Evolutionary conservation across 352 stramenopile genomes (phyloP).

Genomic region (Blastocystis sp.): DNA sequence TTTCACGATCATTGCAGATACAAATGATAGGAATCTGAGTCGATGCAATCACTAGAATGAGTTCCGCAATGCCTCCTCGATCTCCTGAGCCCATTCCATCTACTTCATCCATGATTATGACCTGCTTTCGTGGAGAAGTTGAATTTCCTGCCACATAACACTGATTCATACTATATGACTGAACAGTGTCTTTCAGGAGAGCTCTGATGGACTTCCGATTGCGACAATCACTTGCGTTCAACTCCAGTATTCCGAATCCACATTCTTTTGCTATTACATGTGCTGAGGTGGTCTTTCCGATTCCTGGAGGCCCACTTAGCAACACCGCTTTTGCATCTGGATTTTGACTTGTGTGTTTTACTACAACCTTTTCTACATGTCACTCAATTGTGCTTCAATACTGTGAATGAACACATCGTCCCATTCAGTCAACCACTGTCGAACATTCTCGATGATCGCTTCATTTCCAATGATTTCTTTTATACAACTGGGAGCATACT

Average conservation of each 20-base stretch:
- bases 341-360: constrained; percentile 71
- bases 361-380: not conserved
- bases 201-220: constrained; percentile 89
- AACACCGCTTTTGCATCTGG: constrained; percentile 84
- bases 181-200: constrained; percentile 77
- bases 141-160: not conserved
- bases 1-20: constrained; percentile 98
- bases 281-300: constrained; percentile 89
- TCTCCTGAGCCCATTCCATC: constrained; percentile 95
- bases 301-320: constrained; percentile 83
- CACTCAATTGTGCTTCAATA: not conserved
- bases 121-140: constrained; percentile 70
- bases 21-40: constrained; percentile 97
- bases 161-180: not conserved
- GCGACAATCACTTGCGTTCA: constrained; percentile 94
- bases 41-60: constrained; percentile 97
- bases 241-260: constrained; percentile 84
- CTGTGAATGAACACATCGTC: constrained; percentile 65
- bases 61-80: constrained; percentile 86
- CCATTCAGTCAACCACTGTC: constrained; percentile 66
- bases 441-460: constrained; percentile 52
- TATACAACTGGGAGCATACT: constrained; percentile 58
- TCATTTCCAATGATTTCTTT: constrained; percentile 69
- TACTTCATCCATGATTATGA: constrained; percentile 98
- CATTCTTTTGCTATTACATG: constrained; percentile 83